Evolutionary conservation across 2,329 filamentous ascomycete genomes (phyloP).

Genomic region (Botrytis deweyae): DNA sequence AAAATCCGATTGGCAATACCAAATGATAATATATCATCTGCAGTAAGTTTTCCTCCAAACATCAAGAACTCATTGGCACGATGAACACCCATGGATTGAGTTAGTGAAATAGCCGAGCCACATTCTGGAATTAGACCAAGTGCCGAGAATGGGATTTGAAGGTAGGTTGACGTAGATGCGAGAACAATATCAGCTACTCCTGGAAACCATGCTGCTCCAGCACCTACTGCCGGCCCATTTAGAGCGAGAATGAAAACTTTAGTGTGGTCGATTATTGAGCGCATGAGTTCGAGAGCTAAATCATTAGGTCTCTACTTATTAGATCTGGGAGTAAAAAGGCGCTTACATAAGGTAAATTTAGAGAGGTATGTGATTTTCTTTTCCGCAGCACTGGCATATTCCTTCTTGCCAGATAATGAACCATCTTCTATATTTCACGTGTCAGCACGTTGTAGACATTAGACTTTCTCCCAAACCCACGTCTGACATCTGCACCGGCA

Average conservation of each 20-base stretch:
- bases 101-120: constrained; percentile 47
- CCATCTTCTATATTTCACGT: background rate
- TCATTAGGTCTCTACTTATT: background rate
- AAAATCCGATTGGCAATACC: constrained; percentile 50
- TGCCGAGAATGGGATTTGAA: constrained; percentile 50
- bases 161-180: constrained; percentile 45
- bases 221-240: constrained; percentile 51
- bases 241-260: constrained; percentile 52
- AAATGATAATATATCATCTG: constrained; percentile 45
- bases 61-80: constrained; percentile 53
- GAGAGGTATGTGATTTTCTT: constrained; percentile 34
- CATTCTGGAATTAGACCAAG: constrained; percentile 51
- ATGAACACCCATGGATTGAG: constrained; percentile 50
- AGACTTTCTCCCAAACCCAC: constrained; percentile 26
- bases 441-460: background rate
- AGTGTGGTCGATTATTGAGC: constrained; percentile 49
- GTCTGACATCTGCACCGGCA: constrained; percentile 49
- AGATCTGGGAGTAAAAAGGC: background rate
- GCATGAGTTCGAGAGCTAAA: constrained; percentile 41
- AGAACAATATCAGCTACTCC: constrained; percentile 51
- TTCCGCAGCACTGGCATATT: constrained; percentile 30
- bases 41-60: constrained; percentile 48
- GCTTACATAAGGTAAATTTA: constrained; percentile 29
- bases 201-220: constrained; percentile 51
- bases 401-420: constrained; percentile 21